A percentile compares a stretch with the other conserved stretches of the same genome.
phyloP scores from a whole-genome alignment of 225 moss, liverwort and hornwort species.

The Rhytidiadelphus loreus region DNA sequence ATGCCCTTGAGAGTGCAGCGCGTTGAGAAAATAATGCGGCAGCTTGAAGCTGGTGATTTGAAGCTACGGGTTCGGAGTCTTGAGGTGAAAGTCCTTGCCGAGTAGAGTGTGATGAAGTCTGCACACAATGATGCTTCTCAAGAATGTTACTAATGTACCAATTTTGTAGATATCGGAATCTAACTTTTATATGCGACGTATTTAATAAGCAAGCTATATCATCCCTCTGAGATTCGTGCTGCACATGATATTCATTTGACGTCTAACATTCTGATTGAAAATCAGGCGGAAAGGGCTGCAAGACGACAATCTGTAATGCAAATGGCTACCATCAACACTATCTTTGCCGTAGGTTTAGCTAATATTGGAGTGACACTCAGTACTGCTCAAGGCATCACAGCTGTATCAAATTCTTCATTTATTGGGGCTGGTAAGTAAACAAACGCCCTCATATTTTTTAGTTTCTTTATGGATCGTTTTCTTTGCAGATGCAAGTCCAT shows the following conservation, averaged over 20 bases:
- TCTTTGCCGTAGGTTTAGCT: constrained; percentile 64
- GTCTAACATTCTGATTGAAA: neutral
- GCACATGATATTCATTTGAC: neutral
- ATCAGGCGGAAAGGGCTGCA: constrained; percentile 84
- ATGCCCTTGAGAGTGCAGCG: constrained; percentile 91
- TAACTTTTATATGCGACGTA: neutral
- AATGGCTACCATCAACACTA: constrained; percentile 58
- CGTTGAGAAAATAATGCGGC: constrained; percentile 74
- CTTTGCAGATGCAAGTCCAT: neutral
- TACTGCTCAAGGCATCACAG: constrained; percentile 61
- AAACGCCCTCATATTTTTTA: neutral
- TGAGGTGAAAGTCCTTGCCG: constrained; percentile 37
- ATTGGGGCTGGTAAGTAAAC: constrained; percentile 59
- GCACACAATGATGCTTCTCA: neutral
- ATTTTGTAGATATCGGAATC: neutral
- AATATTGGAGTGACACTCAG: constrained; percentile 86
- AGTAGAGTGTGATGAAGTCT: neutral
- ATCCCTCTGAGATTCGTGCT: neutral
- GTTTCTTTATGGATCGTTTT: neutral
- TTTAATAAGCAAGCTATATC: neutral
- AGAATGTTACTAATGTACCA: neutral
- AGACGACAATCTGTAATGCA: constrained; percentile 83
- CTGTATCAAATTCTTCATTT: constrained; percentile 58
- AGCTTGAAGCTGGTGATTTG: constrained; percentile 90
- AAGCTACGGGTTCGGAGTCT: constrained; percentile 88